Conservation (phyloP, 768 basidiomycete species). For the Trametes elegans region DNA sequence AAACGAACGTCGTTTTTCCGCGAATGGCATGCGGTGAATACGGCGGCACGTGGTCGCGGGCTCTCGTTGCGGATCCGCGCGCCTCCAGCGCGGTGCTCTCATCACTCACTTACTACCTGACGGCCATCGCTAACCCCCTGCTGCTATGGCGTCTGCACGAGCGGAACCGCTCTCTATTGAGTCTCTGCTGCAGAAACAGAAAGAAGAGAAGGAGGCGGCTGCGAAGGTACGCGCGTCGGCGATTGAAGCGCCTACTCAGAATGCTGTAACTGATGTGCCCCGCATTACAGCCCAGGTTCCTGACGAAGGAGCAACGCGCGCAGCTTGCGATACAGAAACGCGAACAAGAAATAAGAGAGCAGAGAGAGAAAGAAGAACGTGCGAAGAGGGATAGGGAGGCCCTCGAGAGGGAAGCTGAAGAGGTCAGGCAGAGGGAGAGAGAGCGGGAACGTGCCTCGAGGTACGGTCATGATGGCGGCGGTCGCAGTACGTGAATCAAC, state of each 20-base stretch:
- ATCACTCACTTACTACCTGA: not conserved
- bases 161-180: constrained; percentile 87
- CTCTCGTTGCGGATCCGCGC: not conserved
- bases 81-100: not conserved
- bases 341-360: constrained; percentile 74
- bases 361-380: constrained; percentile 64
- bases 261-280: not conserved
- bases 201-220: constrained; percentile 84
- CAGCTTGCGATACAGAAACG: constrained; percentile 86
- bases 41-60: constrained; percentile 5
- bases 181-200: constrained; percentile 81
- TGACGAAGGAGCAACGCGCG: constrained; percentile 90
- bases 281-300: constrained; percentile 77
- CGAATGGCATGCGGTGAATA: constrained; percentile 1
- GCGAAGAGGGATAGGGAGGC: constrained; percentile 59
- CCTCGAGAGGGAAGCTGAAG: constrained; percentile 76
- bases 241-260: constrained; percentile 6
- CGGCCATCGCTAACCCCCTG: not conserved
- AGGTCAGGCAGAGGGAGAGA: constrained; percentile 49
- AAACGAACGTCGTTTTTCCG: constrained; percentile 10
- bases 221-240: constrained; percentile 58
- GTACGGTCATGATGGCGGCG: constrained; percentile 44
- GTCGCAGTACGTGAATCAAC: constrained; percentile 37
- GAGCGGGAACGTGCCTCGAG: constrained; percentile 39
- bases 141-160: constrained; percentile 43